A percentile compares a stretch with the other conserved stretches of the same genome.
Conservation (phyloP, 306 rosid genomes). For the Canavalia ensiformis region DNA sequence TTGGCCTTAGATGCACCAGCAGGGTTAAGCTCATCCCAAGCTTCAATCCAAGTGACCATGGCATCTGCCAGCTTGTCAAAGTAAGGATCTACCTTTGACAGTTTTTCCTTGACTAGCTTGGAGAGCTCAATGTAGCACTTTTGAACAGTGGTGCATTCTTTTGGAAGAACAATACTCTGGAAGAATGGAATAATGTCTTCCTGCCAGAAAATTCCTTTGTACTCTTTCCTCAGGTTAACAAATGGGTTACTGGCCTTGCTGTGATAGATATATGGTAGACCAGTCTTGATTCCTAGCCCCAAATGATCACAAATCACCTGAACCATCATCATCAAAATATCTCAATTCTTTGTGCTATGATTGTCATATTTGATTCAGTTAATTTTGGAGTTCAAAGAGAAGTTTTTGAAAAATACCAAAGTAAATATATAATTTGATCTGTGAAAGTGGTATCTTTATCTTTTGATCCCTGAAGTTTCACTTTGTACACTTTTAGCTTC, state of each 20-base stretch:
- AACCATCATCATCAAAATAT: conserved; percentile 2
- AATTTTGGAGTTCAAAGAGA: no score
- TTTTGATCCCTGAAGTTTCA: no score
- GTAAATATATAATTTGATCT: no score
- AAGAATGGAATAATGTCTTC: conserved; percentile 62
- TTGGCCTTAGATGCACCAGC: conserved; percentile 12
- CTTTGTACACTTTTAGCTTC: no score
- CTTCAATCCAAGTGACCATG: conserved; percentile 84
- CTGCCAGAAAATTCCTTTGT: conserved; percentile 62
- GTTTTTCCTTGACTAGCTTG: conserved; percentile 90
- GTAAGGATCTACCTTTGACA: conserved; percentile 82
- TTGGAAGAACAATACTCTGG: conserved; percentile 59
- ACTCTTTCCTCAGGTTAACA: conserved; percentile 58
- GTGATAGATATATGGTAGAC: conserved; percentile 76
- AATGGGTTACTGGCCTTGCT: conserved; percentile 62
- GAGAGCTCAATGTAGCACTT: conserved; percentile 88
- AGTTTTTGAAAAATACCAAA: no score
- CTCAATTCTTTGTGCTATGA: neutral
- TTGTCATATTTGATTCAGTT: no score
- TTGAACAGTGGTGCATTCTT: conserved; percentile 86
- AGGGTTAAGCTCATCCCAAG: conserved; percentile 84
- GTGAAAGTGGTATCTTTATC: no score
- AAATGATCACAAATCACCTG: conserved; percentile 84
- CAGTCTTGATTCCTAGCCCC: conserved; percentile 91
- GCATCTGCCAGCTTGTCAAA: conserved; percentile 75